These are phyloP conservation scores for Pseudogymnoascus sp. DNA, from an alignment of 2,329 filamentous ascomycete genomes.

Conservation along the genomic window DNA sequence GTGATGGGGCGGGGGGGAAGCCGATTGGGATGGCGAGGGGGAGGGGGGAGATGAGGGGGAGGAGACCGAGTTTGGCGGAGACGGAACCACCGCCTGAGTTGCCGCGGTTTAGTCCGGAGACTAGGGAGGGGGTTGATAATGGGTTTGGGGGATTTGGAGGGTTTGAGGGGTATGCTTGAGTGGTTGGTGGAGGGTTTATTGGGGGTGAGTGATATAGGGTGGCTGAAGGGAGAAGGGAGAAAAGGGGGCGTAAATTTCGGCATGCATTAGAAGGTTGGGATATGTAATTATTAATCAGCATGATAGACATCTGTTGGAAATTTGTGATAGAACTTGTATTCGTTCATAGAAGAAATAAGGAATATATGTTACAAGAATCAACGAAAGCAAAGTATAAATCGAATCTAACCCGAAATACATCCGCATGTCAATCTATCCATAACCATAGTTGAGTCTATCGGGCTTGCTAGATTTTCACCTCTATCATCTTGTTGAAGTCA, in stretches of 20 bases:
- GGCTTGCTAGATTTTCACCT: too few species aligned
- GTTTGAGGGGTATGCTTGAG: not conserved
- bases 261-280: not conserved
- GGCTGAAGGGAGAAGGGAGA: not conserved
- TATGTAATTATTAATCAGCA: not conserved
- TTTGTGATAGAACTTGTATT: too few species aligned
- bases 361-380: too few species aligned
- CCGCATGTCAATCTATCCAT: too few species aligned
- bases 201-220: constrained; percentile 9
- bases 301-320: not conserved
- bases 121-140: constrained; percentile 15
- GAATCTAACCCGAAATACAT: too few species aligned
- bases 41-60: not conserved
- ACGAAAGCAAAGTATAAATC: too few species aligned
- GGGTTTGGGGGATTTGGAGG: not conserved
- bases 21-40: not conserved
- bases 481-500: too few species aligned
- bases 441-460: too few species aligned
- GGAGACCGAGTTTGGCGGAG: constrained; percentile 18
- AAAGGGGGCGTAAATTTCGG: not conserved
- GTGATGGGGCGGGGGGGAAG: not conserved
- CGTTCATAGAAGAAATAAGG: too few species aligned
- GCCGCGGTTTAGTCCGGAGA: constrained; percentile 19
- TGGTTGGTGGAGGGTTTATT: not conserved
- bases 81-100: constrained; percentile 24